These are phyloP conservation scores for Crucihimalaya himalaica DNA, from an alignment of 345 rosid genomes.

Conservation along the genomic window DNA sequence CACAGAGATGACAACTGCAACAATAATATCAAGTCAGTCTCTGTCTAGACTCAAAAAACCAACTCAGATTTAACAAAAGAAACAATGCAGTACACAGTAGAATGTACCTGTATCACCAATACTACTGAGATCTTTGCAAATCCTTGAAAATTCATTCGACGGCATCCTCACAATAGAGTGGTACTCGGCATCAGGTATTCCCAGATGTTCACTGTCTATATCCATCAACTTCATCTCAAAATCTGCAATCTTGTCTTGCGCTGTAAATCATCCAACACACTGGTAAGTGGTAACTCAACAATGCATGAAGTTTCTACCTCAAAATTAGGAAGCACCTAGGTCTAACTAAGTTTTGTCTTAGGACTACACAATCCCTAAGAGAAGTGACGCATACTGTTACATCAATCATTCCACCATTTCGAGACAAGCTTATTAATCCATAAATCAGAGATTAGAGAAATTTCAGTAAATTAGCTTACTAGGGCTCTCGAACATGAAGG, in stretches of 20 bases:
- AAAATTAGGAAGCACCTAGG: background rate
- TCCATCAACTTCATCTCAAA: constrained; percentile 99
- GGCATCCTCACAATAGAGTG: constrained; percentile 96
- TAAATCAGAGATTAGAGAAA: background rate
- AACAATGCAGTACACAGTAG: background rate
- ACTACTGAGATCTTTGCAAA: constrained; percentile 84
- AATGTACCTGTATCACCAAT: constrained; percentile 83
- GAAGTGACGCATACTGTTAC: background rate
- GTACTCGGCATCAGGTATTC: constrained; percentile 96
- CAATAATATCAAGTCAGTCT: background rate
- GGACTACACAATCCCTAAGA: background rate
- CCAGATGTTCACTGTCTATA: constrained; percentile 94
- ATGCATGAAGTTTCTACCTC: background rate
- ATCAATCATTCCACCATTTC: background rate
- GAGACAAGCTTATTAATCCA: background rate
- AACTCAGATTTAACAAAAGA: background rate
- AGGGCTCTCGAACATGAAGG: constrained; percentile 99
- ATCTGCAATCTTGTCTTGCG: constrained; percentile 92
- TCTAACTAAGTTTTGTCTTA: too few species aligned
- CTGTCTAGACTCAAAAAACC: background rate
- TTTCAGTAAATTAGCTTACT: constrained; percentile 48
- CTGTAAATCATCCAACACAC: constrained; percentile 40
- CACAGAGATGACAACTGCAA: constrained; percentile 86
- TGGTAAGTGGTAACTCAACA: background rate
- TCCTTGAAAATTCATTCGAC: constrained; percentile 77